A percentile compares a stretch with the other conserved stretches of the same genome.
These are phyloP conservation scores for Lentinus tigrinus DNA, from an alignment of 768 basidiomycete species.

Conservation along the genomic window DNA sequence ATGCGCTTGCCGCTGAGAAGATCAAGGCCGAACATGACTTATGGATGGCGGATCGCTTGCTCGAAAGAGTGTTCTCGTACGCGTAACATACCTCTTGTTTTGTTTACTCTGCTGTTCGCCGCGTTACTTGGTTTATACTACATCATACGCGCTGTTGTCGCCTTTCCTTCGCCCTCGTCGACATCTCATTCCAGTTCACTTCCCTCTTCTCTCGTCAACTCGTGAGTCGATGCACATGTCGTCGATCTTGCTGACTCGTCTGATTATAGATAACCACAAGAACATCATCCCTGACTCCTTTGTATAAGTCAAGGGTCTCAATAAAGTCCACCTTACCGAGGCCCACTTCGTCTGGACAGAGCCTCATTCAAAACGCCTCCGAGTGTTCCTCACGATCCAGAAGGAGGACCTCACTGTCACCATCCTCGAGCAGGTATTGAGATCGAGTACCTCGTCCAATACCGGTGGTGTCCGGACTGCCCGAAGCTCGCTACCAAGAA, in stretches of 20 bases:
- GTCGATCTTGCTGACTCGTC: too few relatives aligned
- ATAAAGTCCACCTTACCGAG: conserved; percentile 94
- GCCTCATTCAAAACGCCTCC: conserved; percentile 90
- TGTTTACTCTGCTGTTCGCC: too few relatives aligned
- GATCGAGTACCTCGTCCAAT: conserved; percentile 91
- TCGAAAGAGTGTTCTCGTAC: too few relatives aligned
- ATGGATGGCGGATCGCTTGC: neutral
- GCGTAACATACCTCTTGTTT: too few relatives aligned
- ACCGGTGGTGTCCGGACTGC: conserved; percentile 95
- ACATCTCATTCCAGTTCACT: too few relatives aligned
- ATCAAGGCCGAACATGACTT: neutral
- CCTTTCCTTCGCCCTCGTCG: too few relatives aligned
- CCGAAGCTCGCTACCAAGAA: conserved; percentile 95
- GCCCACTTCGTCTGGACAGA: conserved; percentile 99
- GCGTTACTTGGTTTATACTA: too few relatives aligned
- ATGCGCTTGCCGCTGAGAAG: neutral
- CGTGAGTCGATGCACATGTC: too few relatives aligned
- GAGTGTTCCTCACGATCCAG: conserved; percentile 94
- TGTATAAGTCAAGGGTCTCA: conserved; percentile 92
- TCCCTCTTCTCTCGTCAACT: too few relatives aligned
- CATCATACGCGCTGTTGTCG: too few relatives aligned
- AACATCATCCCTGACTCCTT: too few relatives aligned
- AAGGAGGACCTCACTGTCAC: conserved; percentile 97
- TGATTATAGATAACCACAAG: too few relatives aligned
- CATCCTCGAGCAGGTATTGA: conserved; percentile 95